Evolutionary conservation across 768 basidiomycete genomes (phyloP), one percentile per base, ranked within the genome.

Genomic region (Pilatotrama ljubarskyi): DNA sequence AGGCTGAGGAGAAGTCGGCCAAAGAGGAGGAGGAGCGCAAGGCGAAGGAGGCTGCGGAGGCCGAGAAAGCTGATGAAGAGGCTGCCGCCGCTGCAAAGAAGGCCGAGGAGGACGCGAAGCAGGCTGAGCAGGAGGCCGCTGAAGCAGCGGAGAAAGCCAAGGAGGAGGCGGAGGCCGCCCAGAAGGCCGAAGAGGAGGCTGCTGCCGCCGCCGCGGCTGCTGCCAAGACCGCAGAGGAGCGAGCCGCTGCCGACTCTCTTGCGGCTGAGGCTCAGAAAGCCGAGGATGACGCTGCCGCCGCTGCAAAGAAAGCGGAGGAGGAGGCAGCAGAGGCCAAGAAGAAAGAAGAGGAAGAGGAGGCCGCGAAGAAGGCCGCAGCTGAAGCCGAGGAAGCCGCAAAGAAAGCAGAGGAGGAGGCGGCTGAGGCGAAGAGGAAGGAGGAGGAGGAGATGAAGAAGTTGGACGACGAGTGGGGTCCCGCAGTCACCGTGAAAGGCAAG

Each of bases 401-500:
- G 51, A 41, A 57, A 36, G 54, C 57, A 22, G 55, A 55, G 22
- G 61, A 55, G 13, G 49, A 50, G 58, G 64, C 55, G 24, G 51
- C 41, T 4, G 58, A 44, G 3, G 54, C 50, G 25, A 24, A 54
- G 40, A 53, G 32, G 35, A 22, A 14, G 18, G 18, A 44, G 26
- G 59, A 58, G 52, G 47, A 56, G 18, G 64, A 44, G 37, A 26
- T 51, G 54, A 50, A 55, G 42, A 49, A 51, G 15, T 2, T 38
- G 52, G 56, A 58, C 26, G 65, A 66, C 5, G 65, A 66, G 44
- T 61, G 59, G 62, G 43, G 55, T 9, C 49, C 24, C 18, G 6
- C 54, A 11, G 20, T 58, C 17, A 43, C 58, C 25, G 29, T 41
- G 43, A 64, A 59, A 55, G 58, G 59, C 40, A 68, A 68, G 63